Percentiles rank a stretch among this genome's conserved stretches.
phyloP scores from a whole-genome alignment of 805 yeast genomes.

The Ogataea ganodermae region DNA sequence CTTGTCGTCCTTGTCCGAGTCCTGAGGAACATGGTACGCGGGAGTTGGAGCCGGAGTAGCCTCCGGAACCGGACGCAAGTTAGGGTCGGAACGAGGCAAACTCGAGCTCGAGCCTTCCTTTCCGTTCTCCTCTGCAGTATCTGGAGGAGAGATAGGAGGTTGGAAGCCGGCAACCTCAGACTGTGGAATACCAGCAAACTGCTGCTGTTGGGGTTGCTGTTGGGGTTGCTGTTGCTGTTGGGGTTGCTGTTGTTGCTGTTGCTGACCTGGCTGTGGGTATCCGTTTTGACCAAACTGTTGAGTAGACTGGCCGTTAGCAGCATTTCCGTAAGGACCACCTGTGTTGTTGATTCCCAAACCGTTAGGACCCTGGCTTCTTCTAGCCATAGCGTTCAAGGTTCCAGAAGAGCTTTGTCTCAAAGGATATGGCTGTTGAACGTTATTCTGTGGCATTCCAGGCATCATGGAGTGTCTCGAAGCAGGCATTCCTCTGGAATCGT shows the following conservation, averaged over 20 bases:
- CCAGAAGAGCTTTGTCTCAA: slow-evolving; percentile 26
- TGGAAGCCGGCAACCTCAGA: slow-evolving; percentile 1
- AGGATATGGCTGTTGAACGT: slow-evolving; percentile 15
- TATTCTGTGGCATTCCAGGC: slow-evolving; percentile 22
- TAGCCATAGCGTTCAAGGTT: slow-evolving; percentile 17
- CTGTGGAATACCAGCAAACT: slow-evolving; percentile 8
- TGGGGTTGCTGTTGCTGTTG: slow-evolving; percentile 10
- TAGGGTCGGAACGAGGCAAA: slow-evolving; percentile 18
- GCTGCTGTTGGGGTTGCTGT: slow-evolving; percentile 9
- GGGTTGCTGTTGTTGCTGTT: slow-evolving; percentile 4
- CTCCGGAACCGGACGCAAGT: slow-evolving; percentile 27
- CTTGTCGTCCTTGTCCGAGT: slow-evolving; percentile 35
- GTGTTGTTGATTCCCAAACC: slow-evolving; percentile 24
- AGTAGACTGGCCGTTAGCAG: slow-evolving; percentile 9
- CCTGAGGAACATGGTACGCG: slow-evolving; percentile 56
- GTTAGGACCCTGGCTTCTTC: slow-evolving; percentile 24
- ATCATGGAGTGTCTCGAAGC: slow-evolving; percentile 34
- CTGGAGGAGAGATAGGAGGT: slow-evolving; percentile 8
- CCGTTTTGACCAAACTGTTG: slow-evolving; percentile 12
- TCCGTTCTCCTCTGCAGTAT: slow-evolving; percentile 7
- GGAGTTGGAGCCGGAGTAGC: slow-evolving; percentile 37
- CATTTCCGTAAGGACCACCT: slow-evolving; percentile 11
- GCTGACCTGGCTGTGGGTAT: slow-evolving; percentile 10
- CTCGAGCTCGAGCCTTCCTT: slow-evolving; percentile 15
- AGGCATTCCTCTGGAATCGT: slow-evolving; percentile 34